phyloP scores from a whole-genome alignment of 768 basidiomycete genomes.

The Epithele typhae region DNA sequence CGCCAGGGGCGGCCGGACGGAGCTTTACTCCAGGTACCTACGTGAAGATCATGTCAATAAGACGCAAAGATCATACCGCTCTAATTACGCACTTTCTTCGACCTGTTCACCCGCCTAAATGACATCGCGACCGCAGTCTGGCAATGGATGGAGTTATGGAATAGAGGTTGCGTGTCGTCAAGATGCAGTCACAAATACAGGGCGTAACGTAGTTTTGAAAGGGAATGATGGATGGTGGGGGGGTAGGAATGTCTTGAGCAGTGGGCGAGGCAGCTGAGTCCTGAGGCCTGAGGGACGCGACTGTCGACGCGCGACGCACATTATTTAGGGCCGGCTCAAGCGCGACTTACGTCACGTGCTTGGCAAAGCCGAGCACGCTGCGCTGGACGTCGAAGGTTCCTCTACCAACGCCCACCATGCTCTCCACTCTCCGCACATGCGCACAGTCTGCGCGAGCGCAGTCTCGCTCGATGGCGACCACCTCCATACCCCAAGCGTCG shows the following conservation, averaged over 20 bases:
- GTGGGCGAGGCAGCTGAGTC: background rate
- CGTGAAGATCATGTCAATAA: no score
- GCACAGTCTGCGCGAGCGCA: background rate
- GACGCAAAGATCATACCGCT: no score
- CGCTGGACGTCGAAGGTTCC: background rate
- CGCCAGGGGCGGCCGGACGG: constrained; percentile 44
- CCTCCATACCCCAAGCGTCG: constrained; percentile 1
- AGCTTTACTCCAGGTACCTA: constrained; percentile 84
- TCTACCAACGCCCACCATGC: constrained; percentile 11
- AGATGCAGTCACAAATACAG: background rate
- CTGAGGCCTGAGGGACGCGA: no score
- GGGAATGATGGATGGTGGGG: background rate
- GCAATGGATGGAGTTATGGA: no score
- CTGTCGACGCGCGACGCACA: constrained; percentile 4
- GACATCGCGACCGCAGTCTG: constrained; percentile 5
- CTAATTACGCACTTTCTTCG: constrained; percentile 53
- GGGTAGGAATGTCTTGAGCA: background rate
- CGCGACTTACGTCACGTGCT: constrained; percentile 10
- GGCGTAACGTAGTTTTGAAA: background rate
- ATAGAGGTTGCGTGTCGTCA: no score
- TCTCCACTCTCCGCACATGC: constrained; percentile 5
- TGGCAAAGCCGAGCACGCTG: constrained; percentile 1
- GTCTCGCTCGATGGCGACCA: constrained; percentile 1
- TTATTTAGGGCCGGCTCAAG: constrained; percentile 9
- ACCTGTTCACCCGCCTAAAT: constrained; percentile 56